These are phyloP conservation scores for Solanum dulcamara DNA, from an alignment of 257 asterid genomes.

Conservation along the genomic window DNA sequence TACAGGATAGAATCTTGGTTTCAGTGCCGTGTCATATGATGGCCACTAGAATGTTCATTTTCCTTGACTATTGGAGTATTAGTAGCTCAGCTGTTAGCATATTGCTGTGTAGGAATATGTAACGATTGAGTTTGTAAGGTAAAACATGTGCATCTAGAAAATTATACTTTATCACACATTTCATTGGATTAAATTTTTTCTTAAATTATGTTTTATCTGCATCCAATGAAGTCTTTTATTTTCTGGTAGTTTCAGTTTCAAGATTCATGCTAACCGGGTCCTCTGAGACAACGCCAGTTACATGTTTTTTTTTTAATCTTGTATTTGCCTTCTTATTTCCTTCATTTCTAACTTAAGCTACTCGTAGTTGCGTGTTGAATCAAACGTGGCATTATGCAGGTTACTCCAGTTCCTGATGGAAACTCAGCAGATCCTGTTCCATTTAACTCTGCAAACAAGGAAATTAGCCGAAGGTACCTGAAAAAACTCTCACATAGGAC, in stretches of 20 bases:
- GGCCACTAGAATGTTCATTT: not conserved
- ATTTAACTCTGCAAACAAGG: slow-evolving; percentile 44
- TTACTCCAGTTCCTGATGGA: slow-evolving; percentile 50
- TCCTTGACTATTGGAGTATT: not conserved
- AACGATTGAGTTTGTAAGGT: not conserved
- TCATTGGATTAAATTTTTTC: not conserved
- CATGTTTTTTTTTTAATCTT: not conserved
- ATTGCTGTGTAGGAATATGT: not conserved
- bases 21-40: not conserved
- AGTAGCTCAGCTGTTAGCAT: not conserved
- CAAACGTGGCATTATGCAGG: slow-evolving; percentile 32
- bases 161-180: not conserved
- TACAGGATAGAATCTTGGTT: not conserved
- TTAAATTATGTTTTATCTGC: not conserved
- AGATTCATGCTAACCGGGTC: not conserved
- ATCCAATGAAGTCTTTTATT: not conserved
- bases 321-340: not conserved
- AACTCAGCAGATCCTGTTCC: slow-evolving; percentile 43
- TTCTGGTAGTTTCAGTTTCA: not conserved
- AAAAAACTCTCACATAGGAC: not conserved
- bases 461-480: slow-evolving; percentile 19
- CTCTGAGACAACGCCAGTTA: not conserved
- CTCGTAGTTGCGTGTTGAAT: not conserved
- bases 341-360: not conserved
- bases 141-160: not conserved